Evolutionary conservation across 2,329 filamentous ascomycete species (phyloP).

Genomic region (Aspergillus transmontanensis): DNA sequence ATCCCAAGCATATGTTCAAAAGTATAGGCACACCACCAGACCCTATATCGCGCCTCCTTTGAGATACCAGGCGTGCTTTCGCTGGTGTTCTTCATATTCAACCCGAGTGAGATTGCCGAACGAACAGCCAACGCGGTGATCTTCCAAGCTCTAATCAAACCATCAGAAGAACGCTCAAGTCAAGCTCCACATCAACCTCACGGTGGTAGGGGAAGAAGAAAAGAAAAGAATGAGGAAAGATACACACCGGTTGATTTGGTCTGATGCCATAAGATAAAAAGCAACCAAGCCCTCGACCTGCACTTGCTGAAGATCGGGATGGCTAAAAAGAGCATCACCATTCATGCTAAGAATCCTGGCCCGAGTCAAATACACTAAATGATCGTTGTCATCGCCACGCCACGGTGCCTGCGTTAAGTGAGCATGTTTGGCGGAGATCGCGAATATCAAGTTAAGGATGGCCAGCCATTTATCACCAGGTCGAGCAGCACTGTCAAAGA

Average conservation of each 20-base stretch:
- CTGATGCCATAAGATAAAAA: conserved; percentile 46
- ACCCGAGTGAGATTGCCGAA: conserved; percentile 45
- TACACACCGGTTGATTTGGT: conserved; percentile 48
- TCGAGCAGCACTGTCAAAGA: conserved; percentile 37
- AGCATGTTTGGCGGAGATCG: conserved; percentile 47
- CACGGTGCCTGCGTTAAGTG: conserved; percentile 46
- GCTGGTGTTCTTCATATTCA: conserved; percentile 49
- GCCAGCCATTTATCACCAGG: conserved; percentile 47
- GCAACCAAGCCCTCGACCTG: conserved; percentile 47
- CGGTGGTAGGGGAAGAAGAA: not conserved
- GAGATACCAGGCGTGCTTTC: conserved; percentile 39
- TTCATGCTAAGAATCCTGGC: conserved; percentile 48
- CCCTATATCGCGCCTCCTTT: conserved; percentile 49
- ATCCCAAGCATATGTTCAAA: conserved; percentile 48
- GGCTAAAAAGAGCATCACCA: conserved; percentile 44
- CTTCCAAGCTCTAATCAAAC: conserved; percentile 42
- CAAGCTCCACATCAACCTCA: not conserved
- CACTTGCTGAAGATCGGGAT: conserved; percentile 50
- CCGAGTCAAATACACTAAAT: conserved; percentile 47
- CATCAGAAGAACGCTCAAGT: not conserved
- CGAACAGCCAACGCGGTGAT: conserved; percentile 46
- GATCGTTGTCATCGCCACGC: conserved; percentile 45
- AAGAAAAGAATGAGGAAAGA: not conserved
- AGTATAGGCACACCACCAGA: conserved; percentile 50
- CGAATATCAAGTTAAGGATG: conserved; percentile 51